Conservation (phyloP, 2,329 filamentous ascomycete genomes). For the Trichophyton equinum region DNA sequence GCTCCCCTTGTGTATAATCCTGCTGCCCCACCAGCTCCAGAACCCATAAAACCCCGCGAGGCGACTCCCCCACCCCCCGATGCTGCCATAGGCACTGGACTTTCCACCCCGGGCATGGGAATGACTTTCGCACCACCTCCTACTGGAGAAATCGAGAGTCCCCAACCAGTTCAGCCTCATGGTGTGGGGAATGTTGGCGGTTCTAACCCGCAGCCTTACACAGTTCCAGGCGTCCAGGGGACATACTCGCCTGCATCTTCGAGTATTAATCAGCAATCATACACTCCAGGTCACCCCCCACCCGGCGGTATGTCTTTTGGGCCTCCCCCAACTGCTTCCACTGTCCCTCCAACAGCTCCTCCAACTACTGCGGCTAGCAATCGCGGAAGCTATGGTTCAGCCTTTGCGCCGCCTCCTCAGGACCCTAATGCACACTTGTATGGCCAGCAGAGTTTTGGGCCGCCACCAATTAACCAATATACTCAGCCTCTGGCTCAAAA, state of each 20-base stretch:
- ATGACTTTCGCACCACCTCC: conserved; percentile 23
- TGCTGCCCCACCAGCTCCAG: conserved; percentile 52
- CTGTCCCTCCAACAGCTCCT: conserved; percentile 7
- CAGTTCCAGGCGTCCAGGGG: not conserved
- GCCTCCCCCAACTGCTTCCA: conserved; percentile 10
- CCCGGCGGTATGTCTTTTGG: conserved; percentile 20
- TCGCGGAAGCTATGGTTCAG: conserved; percentile 13
- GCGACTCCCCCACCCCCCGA: conserved; percentile 53
- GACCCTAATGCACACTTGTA: conserved; percentile 28
- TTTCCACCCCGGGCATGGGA: conserved; percentile 29
- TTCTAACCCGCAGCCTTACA: conserved; percentile 3
- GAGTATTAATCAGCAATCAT: conserved; percentile 12
- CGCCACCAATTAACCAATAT: conserved; percentile 6
- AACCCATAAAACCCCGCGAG: conserved; percentile 52
- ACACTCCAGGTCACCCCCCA: not conserved
- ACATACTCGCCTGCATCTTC: not conserved
- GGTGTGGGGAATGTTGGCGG: not conserved
- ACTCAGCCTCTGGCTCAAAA: conserved; percentile 6
- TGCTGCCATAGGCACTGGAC: conserved; percentile 36
- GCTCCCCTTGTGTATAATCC: conserved; percentile 52
- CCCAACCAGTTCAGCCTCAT: conserved; percentile 6
- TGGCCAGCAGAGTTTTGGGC: conserved; percentile 19
- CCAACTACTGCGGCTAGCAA: conserved; percentile 13
- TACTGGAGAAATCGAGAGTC: conserved; percentile 11
- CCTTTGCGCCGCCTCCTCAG: conserved; percentile 23